These are phyloP conservation scores for Lachnellula suecica DNA, from an alignment of 2,329 filamentous ascomycete genomes.

Conservation along the genomic window DNA sequence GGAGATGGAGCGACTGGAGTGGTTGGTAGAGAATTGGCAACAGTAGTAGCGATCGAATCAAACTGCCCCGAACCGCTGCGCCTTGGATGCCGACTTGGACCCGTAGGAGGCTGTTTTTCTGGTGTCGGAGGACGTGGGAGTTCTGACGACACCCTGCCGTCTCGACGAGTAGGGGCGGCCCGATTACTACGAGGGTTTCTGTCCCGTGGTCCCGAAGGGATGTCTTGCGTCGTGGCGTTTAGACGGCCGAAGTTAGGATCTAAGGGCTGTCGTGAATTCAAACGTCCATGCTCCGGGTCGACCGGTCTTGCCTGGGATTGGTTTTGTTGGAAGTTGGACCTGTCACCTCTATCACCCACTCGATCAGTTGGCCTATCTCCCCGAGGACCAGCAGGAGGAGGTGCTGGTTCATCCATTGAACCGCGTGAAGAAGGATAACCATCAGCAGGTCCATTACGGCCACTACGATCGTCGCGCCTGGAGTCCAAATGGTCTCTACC, in stretches of 20 bases:
- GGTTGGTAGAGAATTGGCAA: constrained; percentile 22
- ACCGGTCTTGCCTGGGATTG: constrained; percentile 35
- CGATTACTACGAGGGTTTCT: constrained; percentile 41
- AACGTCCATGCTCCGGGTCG: constrained; percentile 50
- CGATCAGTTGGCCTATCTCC: constrained; percentile 45
- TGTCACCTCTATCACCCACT: constrained; percentile 44
- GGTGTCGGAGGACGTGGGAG: constrained; percentile 30
- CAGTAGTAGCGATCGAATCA: constrained; percentile 18
- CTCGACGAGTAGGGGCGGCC: constrained; percentile 19
- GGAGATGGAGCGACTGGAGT: constrained; percentile 26
- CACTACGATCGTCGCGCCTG: constrained; percentile 29
- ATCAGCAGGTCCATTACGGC: constrained; percentile 21
- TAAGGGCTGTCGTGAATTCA: constrained; percentile 43
- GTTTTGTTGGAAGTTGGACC: constrained; percentile 40
- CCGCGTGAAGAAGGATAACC: constrained; percentile 17
- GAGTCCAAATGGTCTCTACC: constrained; percentile 35
- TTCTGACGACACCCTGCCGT: constrained; percentile 21
- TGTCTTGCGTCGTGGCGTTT: constrained; percentile 45
- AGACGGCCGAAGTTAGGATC: constrained; percentile 64
- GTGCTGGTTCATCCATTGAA: constrained; percentile 25
- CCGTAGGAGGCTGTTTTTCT: constrained; percentile 34
- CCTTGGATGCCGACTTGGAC: constrained; percentile 29
- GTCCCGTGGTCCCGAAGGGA: constrained; percentile 57
- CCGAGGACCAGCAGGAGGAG: constrained; percentile 33
- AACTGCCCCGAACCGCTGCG: constrained; percentile 27